These are phyloP conservation scores for Kurtzmaniella fragi DNA, from an alignment of 805 yeast genomes.

Conservation along the genomic window DNA sequence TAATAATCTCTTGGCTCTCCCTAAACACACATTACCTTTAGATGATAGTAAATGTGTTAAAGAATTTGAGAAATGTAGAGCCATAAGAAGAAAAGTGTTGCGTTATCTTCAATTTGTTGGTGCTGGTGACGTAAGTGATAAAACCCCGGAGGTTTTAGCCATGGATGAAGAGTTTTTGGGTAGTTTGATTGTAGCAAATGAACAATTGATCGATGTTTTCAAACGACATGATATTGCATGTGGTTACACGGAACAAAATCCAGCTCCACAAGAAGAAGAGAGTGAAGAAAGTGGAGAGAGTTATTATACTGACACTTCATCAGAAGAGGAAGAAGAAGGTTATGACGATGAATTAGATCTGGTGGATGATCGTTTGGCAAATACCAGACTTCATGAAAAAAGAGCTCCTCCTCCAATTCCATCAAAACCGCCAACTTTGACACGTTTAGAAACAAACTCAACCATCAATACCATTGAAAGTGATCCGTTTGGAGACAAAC, in stretches of 20 bases:
- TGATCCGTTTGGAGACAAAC: slow-evolving; percentile 37
- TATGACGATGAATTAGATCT: slow-evolving; percentile 15
- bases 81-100: slow-evolving; percentile 70
- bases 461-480: slow-evolving; percentile 17
- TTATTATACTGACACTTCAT: slow-evolving; percentile 32
- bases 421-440: slow-evolving; percentile 12
- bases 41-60: slow-evolving; percentile 59
- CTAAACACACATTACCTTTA: slow-evolving; percentile 51
- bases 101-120: slow-evolving; percentile 80
- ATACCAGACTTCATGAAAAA: slow-evolving; percentile 1
- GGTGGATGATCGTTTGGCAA: background rate
- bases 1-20: slow-evolving; percentile 40
- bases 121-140: slow-evolving; percentile 31
- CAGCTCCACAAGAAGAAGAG: slow-evolving; percentile 23
- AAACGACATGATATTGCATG: slow-evolving; percentile 58
- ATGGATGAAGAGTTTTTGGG: slow-evolving; percentile 80
- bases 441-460: slow-evolving; percentile 5
- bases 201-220: slow-evolving; percentile 74
- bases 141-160: slow-evolving; percentile 20
- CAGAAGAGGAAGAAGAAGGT: slow-evolving; percentile 30
- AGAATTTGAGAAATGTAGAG: slow-evolving; percentile 70
- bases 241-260: slow-evolving; percentile 38
- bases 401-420: slow-evolving; percentile 24
- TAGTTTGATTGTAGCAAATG: slow-evolving; percentile 84
- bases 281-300: slow-evolving; percentile 28